Base-by-base conservation (phyloP, 2,329 filamentous ascomycete genomes). In the Sporothrix schenckii region DNA sequence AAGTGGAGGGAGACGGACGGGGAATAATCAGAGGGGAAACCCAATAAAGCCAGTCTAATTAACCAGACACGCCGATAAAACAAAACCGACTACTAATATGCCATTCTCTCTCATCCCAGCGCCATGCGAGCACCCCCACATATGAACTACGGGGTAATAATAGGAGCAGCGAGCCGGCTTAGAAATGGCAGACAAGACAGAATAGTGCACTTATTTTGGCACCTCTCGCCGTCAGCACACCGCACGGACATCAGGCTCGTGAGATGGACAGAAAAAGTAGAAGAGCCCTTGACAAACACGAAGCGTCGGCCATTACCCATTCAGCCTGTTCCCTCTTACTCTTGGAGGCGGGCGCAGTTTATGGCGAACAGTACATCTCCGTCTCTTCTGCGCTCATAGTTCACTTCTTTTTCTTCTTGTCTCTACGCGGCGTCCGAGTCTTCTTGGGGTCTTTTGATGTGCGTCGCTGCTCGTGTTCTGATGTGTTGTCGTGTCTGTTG, bases 11-110 rank as follows among this genome's bases (percentile, higher is more conserved):
- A 7, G 5, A 44, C 9, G n/a, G 10, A 41, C 34, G 39, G 56
- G n/a, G n/a, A 61, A 44, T 61, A 61, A 44, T n/a, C 56, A 61
- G 39, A 60, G 19, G 11, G 19, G 19, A 60, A 34, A 21, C 11
- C 13, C 14, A 24, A 30, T 10, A 41, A 21, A 47, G 60, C 41
- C n/a, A 49, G 27, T 41, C 41, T 63, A 41, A 30, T 63, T 49
- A 63, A 49, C 60, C 21, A 63, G 60, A 63, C 60, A 63, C 60
- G 60, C n/a, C 60, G 60, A 63, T 63, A 50, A 50, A 50, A 65
- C 60, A 65, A 50, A 30, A 24, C 60, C 60, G 21, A 50, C 27
- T 47, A 16, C 30, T 65, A 9, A 50, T 30, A 65, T 24, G 44
- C 60, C 11, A 41, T 24, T n/a, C n/a, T 7, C 5, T 4, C 4